These are phyloP conservation scores for Urtica urens DNA, from an alignment of 306 rosid genomes.

Conservation along the genomic window DNA sequence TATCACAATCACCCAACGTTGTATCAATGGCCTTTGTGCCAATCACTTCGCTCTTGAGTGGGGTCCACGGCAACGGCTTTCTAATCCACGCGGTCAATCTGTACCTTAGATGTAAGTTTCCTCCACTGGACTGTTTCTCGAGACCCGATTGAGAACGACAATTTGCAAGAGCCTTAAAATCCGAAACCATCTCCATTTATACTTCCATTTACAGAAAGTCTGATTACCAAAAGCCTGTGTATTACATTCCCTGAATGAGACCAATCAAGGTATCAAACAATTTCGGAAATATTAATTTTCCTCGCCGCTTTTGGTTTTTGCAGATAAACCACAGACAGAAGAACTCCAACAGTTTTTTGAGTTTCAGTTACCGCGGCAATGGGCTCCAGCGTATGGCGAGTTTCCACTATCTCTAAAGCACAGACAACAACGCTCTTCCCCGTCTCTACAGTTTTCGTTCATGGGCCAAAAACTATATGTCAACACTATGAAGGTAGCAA, in stretches of 20 bases:
- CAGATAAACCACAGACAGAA: constrained; percentile 87
- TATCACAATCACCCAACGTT: constrained; percentile 58
- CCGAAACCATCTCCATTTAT: no score
- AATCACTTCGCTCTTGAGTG: constrained; percentile 61
- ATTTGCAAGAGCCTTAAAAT: no score
- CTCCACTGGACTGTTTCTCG: no score
- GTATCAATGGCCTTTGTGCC: constrained; percentile 82
- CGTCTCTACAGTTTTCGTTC: constrained; percentile 67
- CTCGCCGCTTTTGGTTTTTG: no score
- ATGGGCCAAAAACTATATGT: constrained; percentile 89
- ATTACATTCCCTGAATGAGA: no score
- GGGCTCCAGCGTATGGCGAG: constrained; percentile 89
- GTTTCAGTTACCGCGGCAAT: constrained; percentile 77
- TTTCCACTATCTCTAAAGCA: constrained; percentile 58
- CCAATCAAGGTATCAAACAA: no score
- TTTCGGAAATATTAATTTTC: no score
- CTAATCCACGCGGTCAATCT: constrained; percentile 73
- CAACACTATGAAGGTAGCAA: constrained; percentile 62
- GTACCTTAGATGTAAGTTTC: constrained; percentile 80
- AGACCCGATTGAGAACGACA: no score
- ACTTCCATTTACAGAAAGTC: no score
- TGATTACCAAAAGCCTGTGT: no score
- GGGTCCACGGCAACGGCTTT: constrained; percentile 66
- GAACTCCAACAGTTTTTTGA: constrained; percentile 86
- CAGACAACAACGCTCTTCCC: constrained; percentile 42